These are phyloP conservation scores for Xylariaceae sp. DNA, from an alignment of 2,329 filamentous ascomycete genomes.

Conservation along the genomic window DNA sequence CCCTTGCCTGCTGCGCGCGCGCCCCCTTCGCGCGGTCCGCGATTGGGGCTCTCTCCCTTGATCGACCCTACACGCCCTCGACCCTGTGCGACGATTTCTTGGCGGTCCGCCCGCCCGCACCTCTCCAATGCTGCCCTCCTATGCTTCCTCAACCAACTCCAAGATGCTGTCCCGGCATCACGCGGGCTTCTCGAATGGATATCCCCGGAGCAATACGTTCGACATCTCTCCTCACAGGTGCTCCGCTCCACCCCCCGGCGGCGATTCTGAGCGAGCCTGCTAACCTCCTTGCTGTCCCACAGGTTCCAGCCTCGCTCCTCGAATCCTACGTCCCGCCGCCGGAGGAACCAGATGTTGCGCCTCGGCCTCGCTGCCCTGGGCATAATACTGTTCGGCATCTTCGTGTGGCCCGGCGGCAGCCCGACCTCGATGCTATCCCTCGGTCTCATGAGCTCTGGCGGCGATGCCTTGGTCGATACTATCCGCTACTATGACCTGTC, in stretches of 20 bases:
- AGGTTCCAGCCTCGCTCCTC: constrained; percentile 83
- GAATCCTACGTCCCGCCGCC: constrained; percentile 61
- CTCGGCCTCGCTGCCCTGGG: constrained; percentile 52
- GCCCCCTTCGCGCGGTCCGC: no score
- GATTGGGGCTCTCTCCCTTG: no score
- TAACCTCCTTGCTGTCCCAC: constrained; percentile 12
- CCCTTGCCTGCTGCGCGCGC: no score
- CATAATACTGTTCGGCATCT: constrained; percentile 61
- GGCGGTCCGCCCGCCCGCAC: not conserved
- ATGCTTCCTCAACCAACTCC: constrained; percentile 41
- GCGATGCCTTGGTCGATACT: constrained; percentile 79
- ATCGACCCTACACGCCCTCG: constrained; percentile 6
- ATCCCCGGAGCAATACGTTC: constrained; percentile 69
- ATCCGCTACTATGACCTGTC: constrained; percentile 95
- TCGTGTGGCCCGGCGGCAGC: constrained; percentile 62
- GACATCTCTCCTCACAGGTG: constrained; percentile 88
- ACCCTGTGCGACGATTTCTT: no score
- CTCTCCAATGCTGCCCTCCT: constrained; percentile 51
- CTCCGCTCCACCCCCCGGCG: no score
- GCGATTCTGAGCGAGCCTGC: no score
- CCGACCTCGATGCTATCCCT: constrained; percentile 59
- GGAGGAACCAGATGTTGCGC: constrained; percentile 65
- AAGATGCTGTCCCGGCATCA: constrained; percentile 84
- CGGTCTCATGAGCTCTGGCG: constrained; percentile 58
- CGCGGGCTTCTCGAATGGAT: constrained; percentile 74